phyloP scores from a whole-genome alignment of 192 early-diverging fungal species.

The Podila verticillata region DNA sequence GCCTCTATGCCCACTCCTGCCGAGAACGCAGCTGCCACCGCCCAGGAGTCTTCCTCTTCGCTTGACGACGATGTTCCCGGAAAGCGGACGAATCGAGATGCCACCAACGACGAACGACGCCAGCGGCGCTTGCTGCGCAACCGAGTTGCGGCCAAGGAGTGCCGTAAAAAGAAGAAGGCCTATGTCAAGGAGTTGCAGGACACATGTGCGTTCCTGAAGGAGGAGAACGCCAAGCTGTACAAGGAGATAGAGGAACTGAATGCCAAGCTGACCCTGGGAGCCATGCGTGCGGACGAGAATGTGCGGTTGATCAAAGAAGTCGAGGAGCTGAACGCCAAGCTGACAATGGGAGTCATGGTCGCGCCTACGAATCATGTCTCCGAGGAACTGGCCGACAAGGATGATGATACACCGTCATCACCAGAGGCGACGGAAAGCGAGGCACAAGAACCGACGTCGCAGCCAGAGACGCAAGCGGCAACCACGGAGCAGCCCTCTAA shows the following conservation, averaged over 20 bases:
- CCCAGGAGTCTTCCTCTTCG: constrained; percentile 20
- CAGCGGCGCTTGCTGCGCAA: constrained; percentile 80
- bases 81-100: constrained; percentile 40
- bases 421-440: too few species aligned
- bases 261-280: constrained; percentile 69
- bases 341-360: constrained; percentile 59
- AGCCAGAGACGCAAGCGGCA: too few species aligned
- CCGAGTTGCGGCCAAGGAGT: constrained; percentile 85
- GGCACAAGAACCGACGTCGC: too few species aligned
- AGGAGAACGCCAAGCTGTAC: constrained; percentile 69
- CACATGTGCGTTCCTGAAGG: constrained; percentile 66
- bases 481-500: too few species aligned
- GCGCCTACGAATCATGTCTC: neutral
- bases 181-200: constrained; percentile 78
- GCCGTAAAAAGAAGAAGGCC: constrained; percentile 86
- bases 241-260: constrained; percentile 77
- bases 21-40: constrained; percentile 4
- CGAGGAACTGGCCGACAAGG: too few species aligned
- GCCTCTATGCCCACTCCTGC: constrained; percentile 10
- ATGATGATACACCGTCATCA: too few species aligned
- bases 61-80: constrained; percentile 31
- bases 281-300: constrained; percentile 67
- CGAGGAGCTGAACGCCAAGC: constrained; percentile 75
- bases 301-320: constrained; percentile 70
- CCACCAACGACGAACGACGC: constrained; percentile 77